Base-by-base conservation (phyloP, 2,329 filamentous ascomycete genomes). In the Verticillium longisporum region DNA sequence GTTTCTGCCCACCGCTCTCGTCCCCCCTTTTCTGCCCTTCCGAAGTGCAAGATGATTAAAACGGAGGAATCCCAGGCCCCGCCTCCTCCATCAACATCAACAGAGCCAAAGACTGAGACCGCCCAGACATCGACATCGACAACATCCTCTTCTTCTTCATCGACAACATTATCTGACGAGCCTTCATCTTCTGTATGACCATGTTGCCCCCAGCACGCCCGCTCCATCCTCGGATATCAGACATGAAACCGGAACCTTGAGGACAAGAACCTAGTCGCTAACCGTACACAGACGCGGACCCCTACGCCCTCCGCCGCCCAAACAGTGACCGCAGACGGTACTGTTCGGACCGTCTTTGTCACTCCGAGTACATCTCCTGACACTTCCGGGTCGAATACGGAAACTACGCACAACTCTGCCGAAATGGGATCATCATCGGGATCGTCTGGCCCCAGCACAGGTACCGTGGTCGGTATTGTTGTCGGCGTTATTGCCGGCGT, bases 241-340 rank as follows among this genome's bases (percentile, higher is more conserved):
- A 36, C 13, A 37, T 15, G 32, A 33, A n/a, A 36, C n/a, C n/a
- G 14, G 34, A 34, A 21, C 18, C 18, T 50, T 21, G 45, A 10
- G 11, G 26, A 3, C 10, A 7, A 21, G 7, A 50, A 18, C n/a
- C 11, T 50, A 2, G 9, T 13, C 21, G 45, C 45, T 50, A 26
- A 50, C 45, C 21, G 7, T 9, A 21, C 7, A 3, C 18, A 50
- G 45, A 73, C 71, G 10, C 76, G 74, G 9, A 70, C 73, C 7
- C 70, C 14, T 21, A 10, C n/a, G n/a, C 11, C 45, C 11, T 70
- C 72, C n/a, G 57, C 66, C 0, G 67, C 84, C 2, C 74, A 80
- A 67, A 88, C 85, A 0, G 77, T 87, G 10, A 87, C 83, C 0
- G 75, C 77, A 6, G 80, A 77, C 10, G 83, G 84, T 18, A 78